phyloP scores from a whole-genome alignment of 306 rosid genomes.

The Quercus robur region DNA sequence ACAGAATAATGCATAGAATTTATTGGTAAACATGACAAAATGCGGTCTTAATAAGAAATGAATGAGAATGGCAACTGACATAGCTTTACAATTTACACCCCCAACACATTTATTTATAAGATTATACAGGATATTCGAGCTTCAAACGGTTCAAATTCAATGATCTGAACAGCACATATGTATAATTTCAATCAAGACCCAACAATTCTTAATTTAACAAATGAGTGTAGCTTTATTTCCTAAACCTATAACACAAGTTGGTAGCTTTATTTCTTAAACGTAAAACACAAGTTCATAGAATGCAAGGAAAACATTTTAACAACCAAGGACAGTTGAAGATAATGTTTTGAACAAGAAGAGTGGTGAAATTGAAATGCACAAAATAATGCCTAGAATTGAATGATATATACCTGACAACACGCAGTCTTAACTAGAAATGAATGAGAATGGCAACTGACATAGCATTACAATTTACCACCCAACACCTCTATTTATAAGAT shows the following conservation, averaged over 20 bases:
- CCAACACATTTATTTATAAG: background rate
- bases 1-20: background rate
- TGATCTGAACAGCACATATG: background rate
- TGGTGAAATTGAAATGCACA: background rate
- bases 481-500: background rate
- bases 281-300: background rate
- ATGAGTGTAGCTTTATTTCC: background rate
- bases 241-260: background rate
- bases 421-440: background rate
- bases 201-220: too few species aligned
- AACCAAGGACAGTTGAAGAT: too few species aligned
- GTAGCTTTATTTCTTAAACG: background rate
- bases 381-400: background rate
- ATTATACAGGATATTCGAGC: background rate
- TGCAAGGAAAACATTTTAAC: too few species aligned
- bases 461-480: background rate
- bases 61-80: background rate
- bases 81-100: background rate
- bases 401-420: background rate
- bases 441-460: background rate
- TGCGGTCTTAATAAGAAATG: background rate
- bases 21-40: background rate
- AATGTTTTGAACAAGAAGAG: background rate
- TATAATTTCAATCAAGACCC: background rate
- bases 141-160: background rate